Evolutionary conservation across 495 filamentous ascomycete genomes (phyloP).

Genomic region (Thermothielavioides terrestris): DNA sequence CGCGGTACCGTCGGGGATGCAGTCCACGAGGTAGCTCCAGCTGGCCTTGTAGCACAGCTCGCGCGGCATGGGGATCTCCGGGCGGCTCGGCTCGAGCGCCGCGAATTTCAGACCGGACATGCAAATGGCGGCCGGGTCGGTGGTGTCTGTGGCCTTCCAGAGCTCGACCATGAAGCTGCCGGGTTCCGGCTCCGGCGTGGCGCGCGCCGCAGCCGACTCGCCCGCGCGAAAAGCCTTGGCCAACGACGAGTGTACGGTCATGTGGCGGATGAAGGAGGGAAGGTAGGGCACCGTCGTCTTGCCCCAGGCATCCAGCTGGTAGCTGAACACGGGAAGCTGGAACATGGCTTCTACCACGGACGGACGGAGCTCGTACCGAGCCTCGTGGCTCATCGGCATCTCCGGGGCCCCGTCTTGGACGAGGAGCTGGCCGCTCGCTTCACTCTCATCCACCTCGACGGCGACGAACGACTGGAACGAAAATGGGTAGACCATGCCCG

Average conservation of each 20-base stretch:
- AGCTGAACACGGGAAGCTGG: slow-evolving; percentile 29
- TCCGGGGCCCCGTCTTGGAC: slow-evolving; percentile 37
- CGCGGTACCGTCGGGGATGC: too few species aligned
- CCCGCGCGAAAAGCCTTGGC: too few species aligned
- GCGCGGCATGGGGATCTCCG: slow-evolving; percentile 11
- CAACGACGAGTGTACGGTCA: slow-evolving; percentile 20
- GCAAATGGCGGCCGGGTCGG: slow-evolving; percentile 21
- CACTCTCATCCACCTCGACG: slow-evolving; percentile 24
- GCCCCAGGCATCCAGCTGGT: not conserved
- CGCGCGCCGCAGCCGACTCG: slow-evolving; percentile 23
- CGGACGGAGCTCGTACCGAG: slow-evolving; percentile 38
- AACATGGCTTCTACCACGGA: slow-evolving; percentile 37
- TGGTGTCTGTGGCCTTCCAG: slow-evolving; percentile 19
- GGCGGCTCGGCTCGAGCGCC: slow-evolving; percentile 4
- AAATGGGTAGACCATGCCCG: slow-evolving; percentile 30
- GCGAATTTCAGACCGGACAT: slow-evolving; percentile 26
- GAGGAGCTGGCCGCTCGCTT: slow-evolving; percentile 25
- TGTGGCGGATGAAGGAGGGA: slow-evolving; percentile 22
- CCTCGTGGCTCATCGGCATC: slow-evolving; percentile 43
- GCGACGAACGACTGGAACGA: slow-evolving; percentile 33
- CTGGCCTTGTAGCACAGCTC: slow-evolving; percentile 36
- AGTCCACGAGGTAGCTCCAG: too few species aligned
- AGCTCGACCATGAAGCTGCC: slow-evolving; percentile 24
- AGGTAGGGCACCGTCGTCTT: slow-evolving; percentile 17
- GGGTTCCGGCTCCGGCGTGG: slow-evolving; percentile 18